A percentile compares a stretch with the other conserved stretches of the same genome.
Conservation (phyloP, 1,139 yeast genomes). For the Kurtzmaniella natalensis region DNA sequence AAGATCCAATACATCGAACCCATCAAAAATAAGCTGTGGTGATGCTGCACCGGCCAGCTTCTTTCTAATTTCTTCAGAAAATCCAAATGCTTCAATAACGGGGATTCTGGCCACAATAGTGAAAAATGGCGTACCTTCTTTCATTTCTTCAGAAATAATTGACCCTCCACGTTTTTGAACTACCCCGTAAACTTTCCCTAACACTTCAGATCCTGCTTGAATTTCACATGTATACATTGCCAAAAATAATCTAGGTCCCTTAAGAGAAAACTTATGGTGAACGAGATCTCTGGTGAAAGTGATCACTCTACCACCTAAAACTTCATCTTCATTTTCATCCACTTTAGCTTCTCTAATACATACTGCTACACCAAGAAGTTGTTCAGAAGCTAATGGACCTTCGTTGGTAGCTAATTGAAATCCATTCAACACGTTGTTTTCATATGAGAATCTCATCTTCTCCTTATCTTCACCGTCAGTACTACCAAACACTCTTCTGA, state of each 20-base stretch:
- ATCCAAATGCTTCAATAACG: conserved; percentile 95
- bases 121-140: conserved; percentile 96
- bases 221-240: conserved; percentile 95
- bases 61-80: conserved; percentile 90
- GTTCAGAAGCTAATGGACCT: conserved; percentile 90
- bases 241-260: conserved; percentile 85
- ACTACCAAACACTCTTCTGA: conserved; percentile 25
- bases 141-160: conserved; percentile 88
- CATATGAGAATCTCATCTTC: conserved; percentile 40
- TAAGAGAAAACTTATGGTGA: conserved; percentile 62
- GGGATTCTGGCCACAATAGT: conserved; percentile 83
- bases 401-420: conserved; percentile 77
- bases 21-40: conserved; percentile 89
- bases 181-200: conserved; percentile 94
- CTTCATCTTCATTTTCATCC: conserved; percentile 27
- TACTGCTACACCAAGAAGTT: conserved; percentile 75
- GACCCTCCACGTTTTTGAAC: conserved; percentile 85
- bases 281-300: conserved; percentile 71
- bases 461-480: conserved; percentile 13
- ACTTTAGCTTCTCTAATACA: conserved; percentile 27
- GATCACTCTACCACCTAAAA: conserved; percentile 64
- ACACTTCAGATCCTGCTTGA: conserved; percentile 90
- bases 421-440: conserved; percentile 71
- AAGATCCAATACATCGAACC: conserved; percentile 78
- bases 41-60: conserved; percentile 95